phyloP scores from a whole-genome alignment of 495 filamentous ascomycete genomes.

The Penicillium longicatenatum region DNA sequence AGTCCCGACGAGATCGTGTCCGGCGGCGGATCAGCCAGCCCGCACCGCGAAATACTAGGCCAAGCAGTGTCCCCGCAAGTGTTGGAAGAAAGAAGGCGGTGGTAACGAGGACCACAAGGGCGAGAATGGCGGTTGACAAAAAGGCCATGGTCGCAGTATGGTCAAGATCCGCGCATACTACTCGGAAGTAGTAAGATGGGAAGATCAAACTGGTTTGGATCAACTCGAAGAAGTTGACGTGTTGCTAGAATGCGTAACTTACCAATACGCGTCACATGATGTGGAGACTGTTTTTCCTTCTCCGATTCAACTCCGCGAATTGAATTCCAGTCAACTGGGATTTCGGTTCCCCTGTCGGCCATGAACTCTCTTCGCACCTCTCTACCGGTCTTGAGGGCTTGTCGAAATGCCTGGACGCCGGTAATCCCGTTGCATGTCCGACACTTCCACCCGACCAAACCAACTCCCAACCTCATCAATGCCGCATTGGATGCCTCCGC shows the following conservation, averaged over 20 bases:
- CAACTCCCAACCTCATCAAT: conserved; percentile 40
- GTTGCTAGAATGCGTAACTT: conserved; percentile 25
- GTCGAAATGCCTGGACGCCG: conserved; percentile 7
- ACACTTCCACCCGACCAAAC: conserved; percentile 49
- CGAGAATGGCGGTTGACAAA: conserved; percentile 35
- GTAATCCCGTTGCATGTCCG: conserved; percentile 32
- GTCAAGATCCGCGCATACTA: conserved; percentile 27
- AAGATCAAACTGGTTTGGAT: conserved; percentile 10
- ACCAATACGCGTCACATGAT: conserved; percentile 32
- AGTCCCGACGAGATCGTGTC: conserved; percentile 63
- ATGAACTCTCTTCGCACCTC: conserved; percentile 23
- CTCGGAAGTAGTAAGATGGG: conserved; percentile 2
- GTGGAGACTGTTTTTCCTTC: conserved; percentile 12
- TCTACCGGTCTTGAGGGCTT: conserved; percentile 15
- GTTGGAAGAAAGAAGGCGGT: conserved; percentile 42
- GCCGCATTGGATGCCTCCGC: conserved; percentile 53
- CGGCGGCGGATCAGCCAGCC: conserved; percentile 69
- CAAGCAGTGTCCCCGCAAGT: conserved; percentile 37
- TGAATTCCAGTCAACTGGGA: neutral
- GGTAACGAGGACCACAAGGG: conserved; percentile 36
- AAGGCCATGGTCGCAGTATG: conserved; percentile 36
- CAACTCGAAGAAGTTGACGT: conserved; percentile 26
- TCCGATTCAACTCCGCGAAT: conserved; percentile 7
- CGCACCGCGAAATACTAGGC: conserved; percentile 44
- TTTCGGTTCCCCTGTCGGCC: neutral